Evolutionary conservation across 495 filamentous ascomycete genomes (phyloP).

Genomic region (Xylaria cubensis): DNA sequence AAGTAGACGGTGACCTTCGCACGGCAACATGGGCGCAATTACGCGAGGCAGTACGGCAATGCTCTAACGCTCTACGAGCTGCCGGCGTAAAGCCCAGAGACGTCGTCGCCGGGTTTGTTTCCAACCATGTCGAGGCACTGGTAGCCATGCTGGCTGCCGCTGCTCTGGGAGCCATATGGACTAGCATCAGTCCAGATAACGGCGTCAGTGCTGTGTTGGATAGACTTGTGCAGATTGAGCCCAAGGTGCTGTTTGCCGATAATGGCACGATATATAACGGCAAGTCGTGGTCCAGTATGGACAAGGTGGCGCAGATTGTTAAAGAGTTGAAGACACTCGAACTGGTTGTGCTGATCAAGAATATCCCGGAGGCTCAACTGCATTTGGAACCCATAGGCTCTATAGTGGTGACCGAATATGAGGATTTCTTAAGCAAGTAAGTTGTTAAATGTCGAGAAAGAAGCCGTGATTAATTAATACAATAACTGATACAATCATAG

Average conservation of each 20-base stretch:
- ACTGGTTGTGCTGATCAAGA: conserved; percentile 73
- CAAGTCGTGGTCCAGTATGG: conserved; percentile 73
- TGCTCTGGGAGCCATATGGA: conserved; percentile 87
- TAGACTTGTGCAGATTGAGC: conserved; percentile 80
- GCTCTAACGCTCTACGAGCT: conserved; percentile 71
- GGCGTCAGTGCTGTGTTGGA: conserved; percentile 78
- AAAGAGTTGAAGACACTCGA: conserved; percentile 64
- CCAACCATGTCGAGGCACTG: conserved; percentile 80
- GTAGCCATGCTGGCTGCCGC: conserved; percentile 86
- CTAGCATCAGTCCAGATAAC: conserved; percentile 83
- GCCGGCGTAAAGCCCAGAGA: conserved; percentile 72
- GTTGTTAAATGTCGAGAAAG: not conserved
- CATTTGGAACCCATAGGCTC: conserved; percentile 56
- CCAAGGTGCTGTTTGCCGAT: conserved; percentile 81
- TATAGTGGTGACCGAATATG: conserved; percentile 55
- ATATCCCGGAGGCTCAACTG: conserved; percentile 56
- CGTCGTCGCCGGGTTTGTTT: conserved; percentile 81
- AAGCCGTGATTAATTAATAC: not conserved
- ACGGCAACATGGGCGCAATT: conserved; percentile 81
- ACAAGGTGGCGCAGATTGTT: conserved; percentile 77
- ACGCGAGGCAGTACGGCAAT: conserved; percentile 75
- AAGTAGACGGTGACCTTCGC: conserved; percentile 65
- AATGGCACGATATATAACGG: conserved; percentile 89
- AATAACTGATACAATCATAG: conserved; percentile 34
- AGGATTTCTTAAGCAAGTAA: conserved; percentile 45